Base-by-base conservation (phyloP, 2,329 filamentous ascomycete species). In the Pseudogymnoascus sp. region DNA sequence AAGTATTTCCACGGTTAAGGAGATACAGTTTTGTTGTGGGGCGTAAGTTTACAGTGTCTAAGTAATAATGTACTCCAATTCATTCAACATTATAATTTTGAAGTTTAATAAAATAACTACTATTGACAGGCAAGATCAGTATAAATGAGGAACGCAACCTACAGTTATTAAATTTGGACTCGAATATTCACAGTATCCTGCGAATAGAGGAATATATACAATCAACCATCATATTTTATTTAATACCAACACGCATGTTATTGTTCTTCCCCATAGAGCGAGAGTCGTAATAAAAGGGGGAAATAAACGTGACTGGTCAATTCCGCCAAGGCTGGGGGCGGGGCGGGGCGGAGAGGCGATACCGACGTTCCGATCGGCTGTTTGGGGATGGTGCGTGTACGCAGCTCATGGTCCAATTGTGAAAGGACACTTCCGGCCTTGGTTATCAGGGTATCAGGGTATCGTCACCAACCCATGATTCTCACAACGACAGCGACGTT, bases 341-440 rank as follows among this genome's bases (percentile, higher is more conserved):
- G 43, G 43, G 43, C n/a, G 43, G 43, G 25, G 43, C 43, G 43
- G 43, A 53, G 43, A 33, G n/a, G 43, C 43, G 25, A 33, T 25
- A 25, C 43, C 25, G 43, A 30, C 43, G 15, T 50, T 50, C 43
- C 43, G 25, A 50, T 50, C 43, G 25, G 25, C 43, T 50, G 43
- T 50, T 50, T 50, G 43, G 43, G 43, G 41, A 47, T 47, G 41
- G 22, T 47, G 20, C n/a, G 9, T 12, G 22, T 33, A 18, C 43
- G 30, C 2, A 33, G 43, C 25, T 33, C 43, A 53, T 53, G 25
- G 43, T 11, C 22, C 38, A 25, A 47, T 28, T 47, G 41, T 15
- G 41, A 47, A 53, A 53, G 43, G 43, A 53, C 43, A 53, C 43
- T 53, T 53, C 43, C 43, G 43, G 43, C 43, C 43, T 53, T 53